A percentile compares a stretch with the other conserved stretches of the same genome.
Conservation (phyloP, 768 basidiomycete species). For the Pleurotus pulmonarius region DNA sequence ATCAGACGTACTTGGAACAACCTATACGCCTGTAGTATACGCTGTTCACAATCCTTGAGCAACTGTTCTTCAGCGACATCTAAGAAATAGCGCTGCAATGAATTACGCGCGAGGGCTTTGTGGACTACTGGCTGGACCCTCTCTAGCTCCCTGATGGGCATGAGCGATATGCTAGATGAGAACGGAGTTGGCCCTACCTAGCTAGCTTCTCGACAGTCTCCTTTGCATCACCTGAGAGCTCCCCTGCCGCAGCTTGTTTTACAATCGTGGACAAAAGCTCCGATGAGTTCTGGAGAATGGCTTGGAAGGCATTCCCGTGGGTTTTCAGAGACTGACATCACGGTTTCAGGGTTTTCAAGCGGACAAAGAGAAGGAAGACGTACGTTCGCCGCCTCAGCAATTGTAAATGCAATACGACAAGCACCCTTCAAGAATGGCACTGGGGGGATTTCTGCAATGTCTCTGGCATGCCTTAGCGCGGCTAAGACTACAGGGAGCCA, state of each 20-base stretch:
- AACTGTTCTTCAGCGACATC: constrained; percentile 4
- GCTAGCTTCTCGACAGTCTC: not conserved
- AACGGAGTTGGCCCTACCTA: not conserved
- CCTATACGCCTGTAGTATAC: not conserved
- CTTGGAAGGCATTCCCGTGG: not conserved
- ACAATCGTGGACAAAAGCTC: not conserved
- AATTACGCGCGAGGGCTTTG: not conserved
- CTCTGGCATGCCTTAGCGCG: not conserved
- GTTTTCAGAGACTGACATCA: not conserved
- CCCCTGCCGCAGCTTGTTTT: not conserved
- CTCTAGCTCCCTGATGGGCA: not conserved
- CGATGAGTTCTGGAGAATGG: not conserved
- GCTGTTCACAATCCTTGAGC: not conserved
- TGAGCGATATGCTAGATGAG: not conserved
- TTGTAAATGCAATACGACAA: not conserved
- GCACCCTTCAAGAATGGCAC: constrained; percentile 5
- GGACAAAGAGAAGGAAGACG: not conserved
- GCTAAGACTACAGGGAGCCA: not conserved
- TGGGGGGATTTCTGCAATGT: constrained; percentile 5
- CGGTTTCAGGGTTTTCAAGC: not conserved
- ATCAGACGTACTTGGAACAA: not conserved
- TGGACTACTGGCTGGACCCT: not conserved
- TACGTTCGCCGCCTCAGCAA: constrained; percentile 4
- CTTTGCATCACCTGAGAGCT: not conserved
- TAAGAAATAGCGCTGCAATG: not conserved